Evolutionary conservation across 2,329 filamentous ascomycete species (phyloP), one percentile per base, ranked within the genome.

Genomic region (Stemphylium lycopersici): DNA sequence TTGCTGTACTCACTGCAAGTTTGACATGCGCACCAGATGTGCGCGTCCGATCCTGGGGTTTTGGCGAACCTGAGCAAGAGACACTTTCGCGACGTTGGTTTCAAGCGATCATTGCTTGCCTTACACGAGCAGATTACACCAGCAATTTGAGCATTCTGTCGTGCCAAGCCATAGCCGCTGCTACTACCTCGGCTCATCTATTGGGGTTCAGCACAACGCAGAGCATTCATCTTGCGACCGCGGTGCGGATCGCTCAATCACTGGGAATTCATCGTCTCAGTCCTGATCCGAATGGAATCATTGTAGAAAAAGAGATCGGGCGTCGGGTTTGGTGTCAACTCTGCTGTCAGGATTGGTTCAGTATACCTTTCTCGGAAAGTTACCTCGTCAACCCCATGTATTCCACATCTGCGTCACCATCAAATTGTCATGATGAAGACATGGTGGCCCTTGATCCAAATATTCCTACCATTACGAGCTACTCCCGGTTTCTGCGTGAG

Each of bases 101-200:
- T 52, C 75, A 76, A 37, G 78, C 78, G 4, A 69, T 73, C 0
- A 65, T 77, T 3, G 70, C 72, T 1, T 79, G 77, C 55, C 65
- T 81, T 2, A 76, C 79, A 36, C 65, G 68, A 4, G 77, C 73
- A 3, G 73, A 78, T 33, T 81, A 78, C 48, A 79, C 76, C 48
- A 77, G 36, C 4, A 53, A 47, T 5, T 29, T 49, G 16, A 40
- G 22, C 29, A 68, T 79, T 1, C 72, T 76, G 33, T 73, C 77
- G 1, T 71, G 79, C 7, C 73, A 80, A 60, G 73, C 78, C 12
- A 78, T 81, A 40, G 66, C 76, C 3, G 77, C 73, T 1, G 64
- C 76, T 8, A 80, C 78, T 3, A 76, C 79, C n/a, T 73, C 75
- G 6, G 78, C 77, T 0, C 79, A 81, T 50, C 65, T 78, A 13